A percentile compares a stretch with the other conserved stretches of the same genome.
phyloP scores from a whole-genome alignment of 257 asterid species.

The Salvia hispanica region DNA sequence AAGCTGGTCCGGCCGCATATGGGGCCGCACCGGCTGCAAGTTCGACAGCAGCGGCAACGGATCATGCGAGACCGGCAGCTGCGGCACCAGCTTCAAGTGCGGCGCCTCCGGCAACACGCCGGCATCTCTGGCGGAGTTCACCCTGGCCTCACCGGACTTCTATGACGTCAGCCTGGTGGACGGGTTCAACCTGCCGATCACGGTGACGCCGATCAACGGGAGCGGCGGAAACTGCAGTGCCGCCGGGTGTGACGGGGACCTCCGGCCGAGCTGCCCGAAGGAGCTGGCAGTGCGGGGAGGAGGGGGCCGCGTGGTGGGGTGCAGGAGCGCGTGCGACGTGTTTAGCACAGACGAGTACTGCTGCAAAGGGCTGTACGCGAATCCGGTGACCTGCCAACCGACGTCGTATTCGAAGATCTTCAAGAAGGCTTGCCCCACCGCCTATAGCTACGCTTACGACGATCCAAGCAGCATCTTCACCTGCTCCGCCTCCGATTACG shows the following conservation, averaged over 20 bases:
- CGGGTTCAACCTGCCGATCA: slow-evolving; percentile 79
- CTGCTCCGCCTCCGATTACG: slow-evolving; percentile 69
- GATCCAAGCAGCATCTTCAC: slow-evolving; percentile 83
- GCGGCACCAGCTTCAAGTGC: slow-evolving; percentile 71
- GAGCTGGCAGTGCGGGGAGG: slow-evolving; percentile 60
- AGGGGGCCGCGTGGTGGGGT: slow-evolving; percentile 59
- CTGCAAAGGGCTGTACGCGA: slow-evolving; percentile 73
- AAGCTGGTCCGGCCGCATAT: slow-evolving; percentile 79
- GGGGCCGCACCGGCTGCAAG: slow-evolving; percentile 92
- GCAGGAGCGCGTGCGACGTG: slow-evolving; percentile 90
- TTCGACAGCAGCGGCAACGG: slow-evolving; percentile 77
- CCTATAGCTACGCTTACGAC: slow-evolving; percentile 94
- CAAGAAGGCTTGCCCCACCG: slow-evolving; percentile 74
- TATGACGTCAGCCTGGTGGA: slow-evolving; percentile 95
- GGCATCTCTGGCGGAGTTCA: slow-evolving; percentile 84
- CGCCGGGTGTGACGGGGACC: slow-evolving; percentile 76
- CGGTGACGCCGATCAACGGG: slow-evolving; percentile 71
- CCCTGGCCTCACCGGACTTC: slow-evolving; percentile 61
- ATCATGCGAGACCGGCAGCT: slow-evolving; percentile 70
- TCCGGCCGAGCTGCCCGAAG: slow-evolving; percentile 61
- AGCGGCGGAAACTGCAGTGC: slow-evolving; percentile 70
- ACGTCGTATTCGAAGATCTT: slow-evolving; percentile 72
- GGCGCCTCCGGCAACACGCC: slow-evolving; percentile 70
- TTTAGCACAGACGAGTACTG: slow-evolving; percentile 87
- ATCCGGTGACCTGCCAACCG: slow-evolving; percentile 74